phyloP scores from a whole-genome alignment of 2,329 filamentous ascomycete species.

The Aureobasidium sp. region DNA sequence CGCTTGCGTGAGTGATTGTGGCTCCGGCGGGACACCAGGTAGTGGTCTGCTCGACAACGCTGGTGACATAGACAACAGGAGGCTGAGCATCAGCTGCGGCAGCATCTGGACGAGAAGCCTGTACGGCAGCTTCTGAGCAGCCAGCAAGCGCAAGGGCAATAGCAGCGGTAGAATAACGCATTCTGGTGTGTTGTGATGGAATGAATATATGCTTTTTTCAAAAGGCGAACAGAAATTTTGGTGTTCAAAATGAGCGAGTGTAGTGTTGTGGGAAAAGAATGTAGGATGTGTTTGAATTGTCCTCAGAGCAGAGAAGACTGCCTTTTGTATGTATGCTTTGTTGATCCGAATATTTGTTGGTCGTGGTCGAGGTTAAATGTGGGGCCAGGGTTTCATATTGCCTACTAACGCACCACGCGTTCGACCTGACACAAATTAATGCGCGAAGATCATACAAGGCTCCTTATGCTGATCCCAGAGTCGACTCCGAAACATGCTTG shows the following conservation, averaged over 20 bases:
- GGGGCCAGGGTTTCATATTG: not conserved
- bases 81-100: too few relatives aligned
- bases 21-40: conserved; percentile 3
- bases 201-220: not conserved
- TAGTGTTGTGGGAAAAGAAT: not conserved
- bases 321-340: not conserved
- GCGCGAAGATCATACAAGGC: not conserved
- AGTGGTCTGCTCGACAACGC: not conserved
- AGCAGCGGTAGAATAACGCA: conserved; percentile 5
- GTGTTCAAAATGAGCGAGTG: not conserved
- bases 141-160: conserved; percentile 4
- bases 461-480: not conserved
- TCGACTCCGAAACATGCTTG: not conserved
- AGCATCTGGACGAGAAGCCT: too few relatives aligned
- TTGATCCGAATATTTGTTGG: conserved; percentile 6
- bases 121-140: not conserved
- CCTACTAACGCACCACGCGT: not conserved
- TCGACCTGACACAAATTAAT: not conserved
- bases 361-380: not conserved
- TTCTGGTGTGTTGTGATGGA: not conserved
- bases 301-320: not conserved
- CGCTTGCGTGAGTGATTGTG: not conserved
- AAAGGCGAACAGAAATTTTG: not conserved
- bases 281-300: not conserved
- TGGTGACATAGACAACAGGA: conserved; percentile 9